Base-by-base conservation (phyloP, 2,329 filamentous ascomycete species). In the Aureobasidium sp. region DNA sequence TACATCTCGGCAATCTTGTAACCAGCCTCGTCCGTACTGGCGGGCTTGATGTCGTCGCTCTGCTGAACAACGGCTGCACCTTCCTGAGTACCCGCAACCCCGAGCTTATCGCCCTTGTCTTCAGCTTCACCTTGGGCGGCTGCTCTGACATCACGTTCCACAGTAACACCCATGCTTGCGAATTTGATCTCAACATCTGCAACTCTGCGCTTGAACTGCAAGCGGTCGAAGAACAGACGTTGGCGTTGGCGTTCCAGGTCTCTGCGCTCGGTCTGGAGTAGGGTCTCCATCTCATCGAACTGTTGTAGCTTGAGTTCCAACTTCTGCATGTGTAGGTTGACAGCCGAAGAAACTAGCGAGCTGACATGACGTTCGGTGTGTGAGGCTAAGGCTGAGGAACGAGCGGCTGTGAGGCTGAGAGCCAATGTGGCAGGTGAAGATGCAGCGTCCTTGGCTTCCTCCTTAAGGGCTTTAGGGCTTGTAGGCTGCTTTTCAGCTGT, bases 341-440 rank as follows among this genome's bases (percentile, higher is more conserved):
- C 90, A 0, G 91, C 91, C 6, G 91, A 89, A 2, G 91, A 93
- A 11, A 99, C 90, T 50, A 97, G 85, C 17, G 91, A 89, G 22
- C 92, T 96, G 85, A 97, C 94, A 75, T 97, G 91, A 62, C 95
- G 89, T 75, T 99, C 94, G 74, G 97, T 93, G 68, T 97, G 91
- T 3, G 93, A 97, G 31, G 93, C 92, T 37, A 99, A 85, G 3
- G 88, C 94, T 8, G 89, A 88, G 1, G 92, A 85, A 64, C 94
- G 89, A 2, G 90, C 91, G 14, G 92, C 92, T 65, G 93, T 88
- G 9, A 92, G 84, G 19, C 90, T 91, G 54, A 99, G 82, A 1
- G 92, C 91, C 62, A 96, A 87, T 33, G 87, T 92, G 7, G 91
- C 85, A 14, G 73, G 68, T 50, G 73, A 70, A 17, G 70, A 70